Evolutionary conservation across 768 basidiomycete genomes (phyloP), one percentile per base, ranked within the genome.

Genomic region (Phanerochaete sordida): DNA sequence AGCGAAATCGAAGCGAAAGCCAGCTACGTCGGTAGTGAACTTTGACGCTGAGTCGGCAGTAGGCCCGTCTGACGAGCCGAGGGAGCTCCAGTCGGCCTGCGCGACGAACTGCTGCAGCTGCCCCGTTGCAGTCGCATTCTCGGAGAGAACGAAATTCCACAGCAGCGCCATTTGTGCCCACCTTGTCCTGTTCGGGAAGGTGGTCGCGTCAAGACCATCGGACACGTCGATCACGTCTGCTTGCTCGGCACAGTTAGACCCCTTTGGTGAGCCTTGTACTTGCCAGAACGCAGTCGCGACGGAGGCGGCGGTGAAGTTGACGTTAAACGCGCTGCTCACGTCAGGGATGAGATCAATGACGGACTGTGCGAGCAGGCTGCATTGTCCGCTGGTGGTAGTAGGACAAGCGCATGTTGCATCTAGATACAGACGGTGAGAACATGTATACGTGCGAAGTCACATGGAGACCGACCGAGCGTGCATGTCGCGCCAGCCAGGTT

Each of bases 361-460:
- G 57, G 73, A 79, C 66, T 81, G 77, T 0, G 87, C 85, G 11
- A 89, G 68, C 26, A 76, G 77, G 48, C 81, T 77, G 63, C 85
- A 86, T 60, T 71, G 75, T n/a, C 73, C 72, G 2, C 70, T 49
- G 21, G 64, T 57, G n/a, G 72, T 70, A 1, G 82, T 79, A 13
- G 82, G 81, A 64, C 86, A 88, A 37, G 83, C 75, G 66, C 86
- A 89, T 0, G 84, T 83, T 1, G 84, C 77, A 73, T 86, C 85
- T 87, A 62, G 45, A 9, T 15, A 24, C 28, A 49, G 39, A 58
- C 26, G 46, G 30, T 63, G 12, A 65, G 63, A 26, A 31, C 19
- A 37, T 52, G 47, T 21, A 27, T 21, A 16, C 23, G 37, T 39
- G 33, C 2, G 44, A 16, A n/a, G 50, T 30, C 45, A 7, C 23